Conservation (phyloP, 1,284 basidiomycete genomes). For the Cutaneotrichosporon daszewskae region DNA sequence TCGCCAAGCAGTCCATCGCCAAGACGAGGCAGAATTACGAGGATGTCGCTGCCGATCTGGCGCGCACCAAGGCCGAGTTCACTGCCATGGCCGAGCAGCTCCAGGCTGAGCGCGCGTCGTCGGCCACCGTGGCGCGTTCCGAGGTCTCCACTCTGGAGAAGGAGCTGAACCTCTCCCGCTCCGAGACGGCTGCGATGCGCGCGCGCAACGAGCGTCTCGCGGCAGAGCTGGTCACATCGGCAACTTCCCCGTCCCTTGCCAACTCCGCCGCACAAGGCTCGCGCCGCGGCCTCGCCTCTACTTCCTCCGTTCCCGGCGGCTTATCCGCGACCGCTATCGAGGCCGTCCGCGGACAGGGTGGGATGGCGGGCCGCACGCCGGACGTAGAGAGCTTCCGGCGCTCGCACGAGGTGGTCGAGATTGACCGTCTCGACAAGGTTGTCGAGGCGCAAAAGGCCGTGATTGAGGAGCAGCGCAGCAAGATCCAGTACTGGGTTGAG, state of each 20-base stretch:
- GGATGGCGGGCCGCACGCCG: constrained; percentile 1
- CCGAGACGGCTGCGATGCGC: constrained; percentile 3
- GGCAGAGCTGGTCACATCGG: constrained; percentile 2
- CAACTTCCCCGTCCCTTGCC: not conserved
- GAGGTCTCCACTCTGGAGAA: constrained; percentile 1
- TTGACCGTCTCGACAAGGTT: constrained; percentile 41
- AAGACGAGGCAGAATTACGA: not conserved
- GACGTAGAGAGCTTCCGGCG: constrained; percentile 7
- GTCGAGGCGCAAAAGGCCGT: constrained; percentile 39
- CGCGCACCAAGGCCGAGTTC: not conserved
- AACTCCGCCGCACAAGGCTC: not conserved
- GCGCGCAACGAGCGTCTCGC: constrained; percentile 12
- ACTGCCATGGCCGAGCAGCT: too few species aligned
- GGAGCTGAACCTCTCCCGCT: constrained; percentile 3
- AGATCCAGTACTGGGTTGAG: constrained; percentile 42
- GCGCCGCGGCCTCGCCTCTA: not conserved
- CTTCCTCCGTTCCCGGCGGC: constrained; percentile 6
- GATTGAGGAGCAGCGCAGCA: constrained; percentile 41
- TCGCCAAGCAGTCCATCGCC: not conserved
- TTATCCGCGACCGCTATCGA: not conserved
- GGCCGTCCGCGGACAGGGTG: constrained; percentile 6
- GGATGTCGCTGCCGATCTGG: not conserved
- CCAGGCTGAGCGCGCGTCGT: too few species aligned
- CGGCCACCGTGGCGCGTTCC: too few species aligned
- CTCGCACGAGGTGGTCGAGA: constrained; percentile 27